Evolutionary conservation across 2,329 filamentous ascomycete species (phyloP), one percentile per base, ranked within the genome.

Genomic region (Cercospora janseana): DNA sequence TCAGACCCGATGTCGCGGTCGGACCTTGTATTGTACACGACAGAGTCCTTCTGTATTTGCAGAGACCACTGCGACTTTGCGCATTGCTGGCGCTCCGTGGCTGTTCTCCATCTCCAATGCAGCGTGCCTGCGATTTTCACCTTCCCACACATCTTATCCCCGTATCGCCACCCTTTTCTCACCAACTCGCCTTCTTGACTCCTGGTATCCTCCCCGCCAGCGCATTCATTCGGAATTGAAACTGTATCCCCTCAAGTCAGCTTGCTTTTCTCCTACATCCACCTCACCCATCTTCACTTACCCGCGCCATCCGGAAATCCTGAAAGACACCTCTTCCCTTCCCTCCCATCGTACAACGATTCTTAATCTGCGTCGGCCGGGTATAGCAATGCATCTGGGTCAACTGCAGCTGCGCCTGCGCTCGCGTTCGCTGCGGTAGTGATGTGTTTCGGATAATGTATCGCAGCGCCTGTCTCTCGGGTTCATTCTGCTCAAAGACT

Each of bases 101-200:
- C 9, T 23, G 35, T 23, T 13, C 20, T 24, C 15, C 13, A 40
- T 26, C 20, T 40, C 23, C 35, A 40, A 15, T n/a, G n/a, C n/a
- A n/a, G n/a, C n/a, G n/a, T n/a, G n/a, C n/a, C n/a, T n/a, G n/a
- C n/a, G n/a, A n/a, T n/a, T n/a, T n/a, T n/a, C n/a, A n/a, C n/a
- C n/a, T n/a, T n/a, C n/a, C n/a, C n/a, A n/a, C n/a, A 15, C 26
- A 15, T 40, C n/a, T 26, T 40, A 40, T n/a, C 35, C 23, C 21
- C 12, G 13, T 10, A 6, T 24, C 20, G 12, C 4, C 35, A 20
- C 16, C 35, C 5, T 13, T 37, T n/a, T 6, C 38, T 57, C 64
- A 98, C 93, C 93, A 98, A 72, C 88, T 94, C 42, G 93, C 93
- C 77, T 95, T 95, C 79, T 85, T 89, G 48, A 98, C 93, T 63